phyloP scores from a whole-genome alignment of 345 rosid genomes.

The Pseudoturritis turrita region DNA sequence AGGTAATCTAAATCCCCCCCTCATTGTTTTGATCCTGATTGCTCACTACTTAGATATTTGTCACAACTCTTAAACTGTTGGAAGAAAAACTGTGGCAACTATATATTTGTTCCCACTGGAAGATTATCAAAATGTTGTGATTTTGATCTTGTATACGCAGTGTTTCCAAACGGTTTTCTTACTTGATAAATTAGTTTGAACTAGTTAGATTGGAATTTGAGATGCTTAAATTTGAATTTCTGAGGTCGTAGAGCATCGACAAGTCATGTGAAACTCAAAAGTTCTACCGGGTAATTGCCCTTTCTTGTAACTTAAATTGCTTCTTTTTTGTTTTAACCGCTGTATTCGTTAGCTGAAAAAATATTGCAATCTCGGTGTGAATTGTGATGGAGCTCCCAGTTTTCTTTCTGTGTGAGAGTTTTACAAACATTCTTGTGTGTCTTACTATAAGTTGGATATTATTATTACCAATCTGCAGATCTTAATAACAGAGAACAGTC shows the following conservation, averaged over 20 bases:
- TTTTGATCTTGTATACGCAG: neutral
- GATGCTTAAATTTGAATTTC: neutral
- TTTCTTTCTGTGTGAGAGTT: neutral
- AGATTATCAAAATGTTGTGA: neutral
- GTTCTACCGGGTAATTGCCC: neutral
- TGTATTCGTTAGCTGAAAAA: neutral
- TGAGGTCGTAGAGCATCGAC: neutral
- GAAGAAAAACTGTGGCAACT: neutral
- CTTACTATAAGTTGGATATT: neutral
- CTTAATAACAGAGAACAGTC: slow-evolving; percentile 76
- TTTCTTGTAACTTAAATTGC: neutral
- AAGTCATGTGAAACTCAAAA: neutral
- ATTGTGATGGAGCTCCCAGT: neutral
- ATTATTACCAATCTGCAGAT: slow-evolving; percentile 41
- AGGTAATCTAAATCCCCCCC: slow-evolving; percentile 38
- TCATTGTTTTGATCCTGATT: neutral
- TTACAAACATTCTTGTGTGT: neutral
- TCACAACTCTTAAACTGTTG: neutral
- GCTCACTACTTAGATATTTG: neutral
- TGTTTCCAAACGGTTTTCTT: neutral
- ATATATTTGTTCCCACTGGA: neutral
- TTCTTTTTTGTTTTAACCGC: neutral
- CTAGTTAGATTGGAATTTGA: neutral
- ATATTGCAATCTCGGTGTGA: neutral
- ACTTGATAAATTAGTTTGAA: neutral